These are phyloP conservation scores for Penicillium cosmopolitanum DNA, from an alignment of 495 filamentous ascomycete species.

Conservation along the genomic window DNA sequence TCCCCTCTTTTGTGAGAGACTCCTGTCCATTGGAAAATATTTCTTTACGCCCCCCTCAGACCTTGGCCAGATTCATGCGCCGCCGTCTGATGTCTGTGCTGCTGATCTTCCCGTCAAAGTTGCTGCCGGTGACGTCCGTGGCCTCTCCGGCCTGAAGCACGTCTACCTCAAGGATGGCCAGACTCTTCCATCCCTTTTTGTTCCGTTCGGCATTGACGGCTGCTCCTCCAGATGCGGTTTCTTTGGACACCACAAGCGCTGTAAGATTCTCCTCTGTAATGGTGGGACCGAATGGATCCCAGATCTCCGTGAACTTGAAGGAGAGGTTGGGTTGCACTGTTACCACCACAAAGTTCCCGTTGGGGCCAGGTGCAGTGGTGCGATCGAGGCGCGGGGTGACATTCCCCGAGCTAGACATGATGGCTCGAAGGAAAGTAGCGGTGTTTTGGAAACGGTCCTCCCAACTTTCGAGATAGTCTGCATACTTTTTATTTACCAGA, in stretches of 20 bases:
- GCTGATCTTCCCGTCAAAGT: constrained; percentile 84
- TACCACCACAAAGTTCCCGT: constrained; percentile 54
- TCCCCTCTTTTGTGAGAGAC: background rate
- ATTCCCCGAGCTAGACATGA: constrained; percentile 60
- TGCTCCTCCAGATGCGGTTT: constrained; percentile 81
- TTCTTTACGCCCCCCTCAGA: constrained; percentile 17
- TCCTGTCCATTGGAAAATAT: background rate
- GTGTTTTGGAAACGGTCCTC: constrained; percentile 67
- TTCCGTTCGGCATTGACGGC: constrained; percentile 79
- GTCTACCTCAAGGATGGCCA: constrained; percentile 90
- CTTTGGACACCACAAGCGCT: constrained; percentile 84
- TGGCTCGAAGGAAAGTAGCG: constrained; percentile 69
- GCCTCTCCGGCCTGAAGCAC: constrained; percentile 74
- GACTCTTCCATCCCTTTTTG: constrained; percentile 73
- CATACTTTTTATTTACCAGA: constrained; percentile 85
- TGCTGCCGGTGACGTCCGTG: constrained; percentile 48
- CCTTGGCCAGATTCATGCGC: constrained; percentile 45
- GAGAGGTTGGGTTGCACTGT: constrained; percentile 49
- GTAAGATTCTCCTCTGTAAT: constrained; percentile 79
- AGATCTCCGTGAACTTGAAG: constrained; percentile 79
- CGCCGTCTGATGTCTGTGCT: constrained; percentile 73
- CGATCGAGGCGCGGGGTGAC: constrained; percentile 32
- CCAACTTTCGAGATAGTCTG: constrained; percentile 79
- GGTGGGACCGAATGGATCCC: constrained; percentile 89
- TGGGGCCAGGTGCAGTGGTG: constrained; percentile 47